Base-by-base conservation (phyloP, 257 asterid genomes). In the Hygrophila difformis region DNA sequence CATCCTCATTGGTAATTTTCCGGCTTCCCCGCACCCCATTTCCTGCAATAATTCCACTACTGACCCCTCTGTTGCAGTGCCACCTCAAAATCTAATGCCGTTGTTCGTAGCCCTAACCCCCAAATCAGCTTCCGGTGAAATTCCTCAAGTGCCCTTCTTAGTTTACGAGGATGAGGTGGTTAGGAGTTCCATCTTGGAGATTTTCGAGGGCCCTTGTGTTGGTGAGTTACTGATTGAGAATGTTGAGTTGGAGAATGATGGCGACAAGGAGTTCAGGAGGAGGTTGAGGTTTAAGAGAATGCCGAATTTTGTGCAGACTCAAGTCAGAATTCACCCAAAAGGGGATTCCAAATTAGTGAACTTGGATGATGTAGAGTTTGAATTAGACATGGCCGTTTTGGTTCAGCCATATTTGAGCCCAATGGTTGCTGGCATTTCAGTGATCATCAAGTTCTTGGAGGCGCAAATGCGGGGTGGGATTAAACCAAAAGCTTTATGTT, bases 221-320 rank as follows among this genome's bases (percentile, higher is more conserved):
- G 97, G 94, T 11, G 87, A 81, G 59, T 68, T 88, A 71, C 7
- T 84, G 64, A 34, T 84, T 5, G 97, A 84, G 60, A 74, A 84
- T 57, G 95, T 88, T 28, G 79, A 74, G 66, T 60, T 81, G 74
- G 68, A 63, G 52, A 40, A 4, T 20, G 58, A 62, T 60, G 63
- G 57, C 0, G 73, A 29, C 14, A 59, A 17, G 21, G 94, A 77
- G 73, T 77, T 68, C 49, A 72, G 93, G 74, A 74, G 97, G 75
- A 77, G 97, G 57, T 45, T 88, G 73, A 79, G 97, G 81, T 88
- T 81, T 44, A 84, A 77, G 72, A 49, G 97, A 60, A 88, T 65
- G 96, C 96, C 97, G 3, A 79, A 84, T 75, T 69, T 78, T 14
- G 74, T 88, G 41, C 97, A 88, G 37, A 57, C 84, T 23, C 94